Evolutionary conservation across 2,329 filamentous ascomycete species (phyloP).

Genomic region (Ophiostoma quercus): DNA sequence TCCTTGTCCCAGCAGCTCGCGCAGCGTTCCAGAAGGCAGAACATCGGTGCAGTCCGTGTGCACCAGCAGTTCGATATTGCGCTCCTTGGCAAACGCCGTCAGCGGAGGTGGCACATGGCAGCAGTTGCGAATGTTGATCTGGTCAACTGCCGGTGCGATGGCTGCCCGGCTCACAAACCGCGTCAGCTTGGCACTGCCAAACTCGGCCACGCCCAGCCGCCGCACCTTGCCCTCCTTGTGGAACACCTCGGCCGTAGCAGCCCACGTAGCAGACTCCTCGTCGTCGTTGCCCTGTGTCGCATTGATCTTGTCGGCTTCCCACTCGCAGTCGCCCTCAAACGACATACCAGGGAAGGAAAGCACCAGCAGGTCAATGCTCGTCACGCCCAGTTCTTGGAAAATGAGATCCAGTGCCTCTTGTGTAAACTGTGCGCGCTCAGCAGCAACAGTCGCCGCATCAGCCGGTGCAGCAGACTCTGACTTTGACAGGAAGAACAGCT

Average conservation of each 20-base stretch:
- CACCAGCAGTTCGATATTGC: slow-evolving; percentile 80
- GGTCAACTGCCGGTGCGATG: slow-evolving; percentile 76
- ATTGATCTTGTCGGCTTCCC: slow-evolving; percentile 61
- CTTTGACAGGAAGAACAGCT: slow-evolving; percentile 73
- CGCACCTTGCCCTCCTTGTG: slow-evolving; percentile 65
- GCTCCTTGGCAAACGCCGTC: slow-evolving; percentile 73
- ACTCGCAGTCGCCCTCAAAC: slow-evolving; percentile 89
- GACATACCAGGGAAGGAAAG: slow-evolving; percentile 89
- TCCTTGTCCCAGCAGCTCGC: slow-evolving; percentile 73
- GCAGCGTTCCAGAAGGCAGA: slow-evolving; percentile 74
- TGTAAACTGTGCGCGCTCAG: slow-evolving; percentile 63
- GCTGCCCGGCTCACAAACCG: slow-evolving; percentile 67
- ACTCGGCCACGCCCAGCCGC: slow-evolving; percentile 82
- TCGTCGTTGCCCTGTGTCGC: slow-evolving; percentile 59
- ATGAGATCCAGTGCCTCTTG: slow-evolving; percentile 75
- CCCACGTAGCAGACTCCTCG: slow-evolving; percentile 64
- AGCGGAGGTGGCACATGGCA: slow-evolving; percentile 91
- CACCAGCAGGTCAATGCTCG: slow-evolving; percentile 79
- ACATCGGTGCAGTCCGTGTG: slow-evolving; percentile 94
- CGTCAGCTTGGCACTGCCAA: slow-evolving; percentile 76
- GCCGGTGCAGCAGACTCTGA: slow-evolving; percentile 58
- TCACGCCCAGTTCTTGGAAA: slow-evolving; percentile 68
- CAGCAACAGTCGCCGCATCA: slow-evolving; percentile 56
- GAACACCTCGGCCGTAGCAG: slow-evolving; percentile 63
- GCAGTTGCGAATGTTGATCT: slow-evolving; percentile 94